Evolutionary conservation across 371 early-diverging fungal species (phyloP).

Genomic region (Aphelidium insulamus): DNA sequence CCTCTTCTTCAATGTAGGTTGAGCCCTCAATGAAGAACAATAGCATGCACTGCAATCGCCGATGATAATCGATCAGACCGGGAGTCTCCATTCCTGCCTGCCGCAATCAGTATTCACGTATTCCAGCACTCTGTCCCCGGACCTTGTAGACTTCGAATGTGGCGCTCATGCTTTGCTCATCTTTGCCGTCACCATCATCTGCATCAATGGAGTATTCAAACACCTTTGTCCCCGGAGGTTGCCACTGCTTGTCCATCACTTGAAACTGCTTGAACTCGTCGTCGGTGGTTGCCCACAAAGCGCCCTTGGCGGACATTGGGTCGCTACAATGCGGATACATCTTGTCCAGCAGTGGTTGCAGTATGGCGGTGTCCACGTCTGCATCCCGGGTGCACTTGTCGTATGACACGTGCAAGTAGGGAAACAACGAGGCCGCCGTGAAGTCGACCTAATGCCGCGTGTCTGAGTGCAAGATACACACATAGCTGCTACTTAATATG

Average conservation of each 20-base stretch:
- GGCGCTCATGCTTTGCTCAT: too few relatives aligned
- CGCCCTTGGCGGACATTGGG: too few relatives aligned
- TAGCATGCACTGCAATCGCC: slow-evolving; percentile 45
- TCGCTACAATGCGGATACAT: too few relatives aligned
- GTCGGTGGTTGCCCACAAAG: too few relatives aligned
- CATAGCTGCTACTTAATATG: too few relatives aligned
- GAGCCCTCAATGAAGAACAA: slow-evolving; percentile 77
- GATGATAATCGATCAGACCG: slow-evolving; percentile 46
- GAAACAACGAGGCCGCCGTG: too few relatives aligned
- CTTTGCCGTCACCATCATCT: slow-evolving; percentile 12
- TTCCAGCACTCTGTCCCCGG: background rate
- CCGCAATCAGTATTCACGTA: background rate
- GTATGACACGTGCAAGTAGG: too few relatives aligned
- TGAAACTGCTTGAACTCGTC: slow-evolving; percentile 34
- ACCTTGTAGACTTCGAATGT: slow-evolving; percentile 56
- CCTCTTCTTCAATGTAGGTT: slow-evolving; percentile 57
- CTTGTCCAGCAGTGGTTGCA: too few relatives aligned
- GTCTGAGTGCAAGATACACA: too few relatives aligned
- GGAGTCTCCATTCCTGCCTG: slow-evolving; percentile 17
- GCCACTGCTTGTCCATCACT: slow-evolving; percentile 25
- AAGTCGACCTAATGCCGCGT: too few relatives aligned
- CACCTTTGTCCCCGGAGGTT: slow-evolving; percentile 43
- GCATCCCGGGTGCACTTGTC: too few relatives aligned
- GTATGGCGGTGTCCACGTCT: too few relatives aligned
- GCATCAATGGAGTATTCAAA: slow-evolving; percentile 31